Evolutionary conservation across 2,329 filamentous ascomycete genomes (phyloP), one percentile per base, ranked within the genome.

Genomic region (Penicillium sp.): DNA sequence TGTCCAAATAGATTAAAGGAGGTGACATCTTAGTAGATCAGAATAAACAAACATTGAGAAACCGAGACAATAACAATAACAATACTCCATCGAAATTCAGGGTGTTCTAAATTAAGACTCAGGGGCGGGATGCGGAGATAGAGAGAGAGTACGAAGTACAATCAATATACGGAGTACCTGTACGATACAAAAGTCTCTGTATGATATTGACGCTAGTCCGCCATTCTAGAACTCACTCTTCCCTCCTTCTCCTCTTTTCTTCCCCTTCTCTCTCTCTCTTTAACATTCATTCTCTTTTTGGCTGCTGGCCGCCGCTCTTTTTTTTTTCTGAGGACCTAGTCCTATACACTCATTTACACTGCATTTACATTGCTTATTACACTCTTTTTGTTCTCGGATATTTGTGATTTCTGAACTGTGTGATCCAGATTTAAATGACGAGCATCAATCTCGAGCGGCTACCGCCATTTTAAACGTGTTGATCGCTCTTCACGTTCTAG

Each of bases 261-360:
- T 60, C 50, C 52, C 10, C 19, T 55, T 59, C 49, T 58, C 38
- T 53, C 55, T 59, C 34, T 58, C 56, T 59, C 48, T 58, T 36
- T 43, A 53, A 48, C 53, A 53, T 60, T 60, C 65, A 61, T 57
- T 58, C 61, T 45, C 56, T 59, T 53, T 51, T 51, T 65, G 60
- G 64, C 63, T 61, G 60, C 57, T 65, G 61, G 63, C 67, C 63
- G 60, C 63, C 69, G 58, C 60, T 71, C 65, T 54, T 68, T 68
- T 31, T 68, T 68, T 27, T 27, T 27, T 64, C n/a, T 49, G 54
- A 58, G 63, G 61, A 57, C 62, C 36, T 48, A 21, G 53, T 58
- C 64, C 60, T 43, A 50, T 43, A 43, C 46, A 55, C 44, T 55
- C 52, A 19, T 38, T 49, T 40, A 47, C 15, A 47, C 23, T 47